Conservation (phyloP, 169 alveolate species). For the Babesia sp. region DNA sequence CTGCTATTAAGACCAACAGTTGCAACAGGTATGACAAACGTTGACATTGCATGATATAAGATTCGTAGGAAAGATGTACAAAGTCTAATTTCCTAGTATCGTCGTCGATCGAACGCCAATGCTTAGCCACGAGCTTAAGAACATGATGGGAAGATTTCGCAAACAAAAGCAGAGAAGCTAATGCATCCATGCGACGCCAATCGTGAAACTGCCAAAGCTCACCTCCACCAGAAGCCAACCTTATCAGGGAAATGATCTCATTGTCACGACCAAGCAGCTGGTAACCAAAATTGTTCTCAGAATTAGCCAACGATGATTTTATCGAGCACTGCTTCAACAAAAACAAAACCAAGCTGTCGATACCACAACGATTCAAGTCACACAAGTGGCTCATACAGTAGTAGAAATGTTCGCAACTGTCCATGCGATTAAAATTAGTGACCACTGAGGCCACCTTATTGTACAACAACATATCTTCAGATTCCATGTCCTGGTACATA, state of each 20-base stretch:
- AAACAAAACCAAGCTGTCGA: conserved; percentile 30
- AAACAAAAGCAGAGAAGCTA: conserved; percentile 20
- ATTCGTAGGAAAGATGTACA: neutral
- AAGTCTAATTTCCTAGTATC: conserved; percentile 34
- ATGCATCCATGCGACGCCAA: conserved; percentile 47
- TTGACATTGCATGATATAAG: conserved; percentile 36
- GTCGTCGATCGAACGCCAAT: conserved; percentile 21
- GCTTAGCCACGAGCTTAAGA: neutral
- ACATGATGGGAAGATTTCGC: conserved; percentile 2
- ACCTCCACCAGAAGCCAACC: conserved; percentile 37
- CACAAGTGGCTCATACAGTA: conserved; percentile 35
- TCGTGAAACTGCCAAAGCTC: conserved; percentile 31
- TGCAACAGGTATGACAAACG: conserved; percentile 29
- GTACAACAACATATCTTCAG: conserved; percentile 50
- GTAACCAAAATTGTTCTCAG: neutral
- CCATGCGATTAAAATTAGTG: conserved; percentile 25
- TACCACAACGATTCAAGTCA: conserved; percentile 35
- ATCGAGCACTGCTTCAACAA: conserved; percentile 27
- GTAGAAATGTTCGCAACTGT: conserved; percentile 18
- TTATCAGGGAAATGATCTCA: conserved; percentile 15
- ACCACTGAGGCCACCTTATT: conserved; percentile 36
- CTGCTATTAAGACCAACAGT: conserved; percentile 20
- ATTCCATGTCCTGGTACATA: conserved; percentile 30
- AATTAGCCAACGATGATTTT: neutral
- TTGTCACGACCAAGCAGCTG: conserved; percentile 19